Evolutionary conservation across 768 basidiomycete species (phyloP).

Genomic region (Boletus subparvulus): DNA sequence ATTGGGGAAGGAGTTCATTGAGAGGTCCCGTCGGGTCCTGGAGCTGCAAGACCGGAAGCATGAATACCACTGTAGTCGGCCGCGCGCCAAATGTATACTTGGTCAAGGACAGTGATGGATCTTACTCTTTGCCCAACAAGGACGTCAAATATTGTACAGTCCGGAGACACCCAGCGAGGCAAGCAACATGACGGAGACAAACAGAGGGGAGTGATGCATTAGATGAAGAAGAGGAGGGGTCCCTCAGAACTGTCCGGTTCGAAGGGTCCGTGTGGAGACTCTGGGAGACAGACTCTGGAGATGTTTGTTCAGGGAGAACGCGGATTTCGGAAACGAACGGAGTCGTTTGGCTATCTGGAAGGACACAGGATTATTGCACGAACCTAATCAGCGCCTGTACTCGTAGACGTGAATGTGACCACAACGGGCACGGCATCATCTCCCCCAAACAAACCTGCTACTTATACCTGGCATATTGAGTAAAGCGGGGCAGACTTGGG

Average conservation of each 20-base stretch:
- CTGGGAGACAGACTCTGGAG: slow-evolving; percentile 10
- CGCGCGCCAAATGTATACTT: background rate
- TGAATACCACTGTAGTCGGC: slow-evolving; percentile 17
- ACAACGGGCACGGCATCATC: slow-evolving; percentile 31
- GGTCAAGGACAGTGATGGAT: background rate
- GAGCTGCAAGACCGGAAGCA: slow-evolving; percentile 3
- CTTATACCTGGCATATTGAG: slow-evolving; percentile 22
- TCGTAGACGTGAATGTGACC: background rate
- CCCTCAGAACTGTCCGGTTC: slow-evolving; percentile 9
- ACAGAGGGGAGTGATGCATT: slow-evolving; percentile 3
- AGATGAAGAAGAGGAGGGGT: slow-evolving; percentile 14
- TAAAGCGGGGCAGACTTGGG: background rate
- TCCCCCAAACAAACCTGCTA: slow-evolving; percentile 30
- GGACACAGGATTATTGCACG: background rate
- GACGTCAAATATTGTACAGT: background rate
- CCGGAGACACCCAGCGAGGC: background rate
- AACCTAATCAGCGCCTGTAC: background rate
- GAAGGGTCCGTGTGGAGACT: too few relatives aligned
- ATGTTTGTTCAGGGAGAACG: background rate
- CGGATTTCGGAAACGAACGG: background rate
- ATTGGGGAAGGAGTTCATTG: slow-evolving; percentile 16
- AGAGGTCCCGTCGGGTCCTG: slow-evolving; percentile 4
- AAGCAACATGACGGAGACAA: background rate
- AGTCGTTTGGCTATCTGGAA: background rate
- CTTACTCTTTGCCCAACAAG: background rate